phyloP scores from a whole-genome alignment of 2,329 filamentous ascomycete species.

The Claviceps purpurea region DNA sequence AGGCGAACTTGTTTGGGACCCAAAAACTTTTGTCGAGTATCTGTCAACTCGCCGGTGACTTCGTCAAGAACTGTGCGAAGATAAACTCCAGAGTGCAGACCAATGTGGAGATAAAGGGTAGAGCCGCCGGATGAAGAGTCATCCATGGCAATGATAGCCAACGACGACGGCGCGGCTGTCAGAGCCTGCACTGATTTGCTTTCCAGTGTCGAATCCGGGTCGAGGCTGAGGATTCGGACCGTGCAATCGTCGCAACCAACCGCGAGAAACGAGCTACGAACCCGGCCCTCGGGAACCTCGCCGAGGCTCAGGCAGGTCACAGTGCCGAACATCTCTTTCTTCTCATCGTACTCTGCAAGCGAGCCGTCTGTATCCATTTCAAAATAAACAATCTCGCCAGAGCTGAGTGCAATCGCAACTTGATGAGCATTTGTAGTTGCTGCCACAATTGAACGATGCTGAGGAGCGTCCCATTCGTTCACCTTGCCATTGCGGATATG shows the following conservation, averaged over 20 bases:
- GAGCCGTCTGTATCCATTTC: conserved; percentile 90
- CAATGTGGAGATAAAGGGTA: conserved; percentile 90
- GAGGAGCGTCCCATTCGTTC: conserved; percentile 87
- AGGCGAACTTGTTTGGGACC: conserved; percentile 82
- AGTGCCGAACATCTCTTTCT: conserved; percentile 87
- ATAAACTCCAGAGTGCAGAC: conserved; percentile 89
- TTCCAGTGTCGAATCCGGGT: conserved; percentile 80
- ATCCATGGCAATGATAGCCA: conserved; percentile 90
- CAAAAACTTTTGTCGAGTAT: conserved; percentile 87
- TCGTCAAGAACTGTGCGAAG: conserved; percentile 90
- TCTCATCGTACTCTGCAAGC: conserved; percentile 86
- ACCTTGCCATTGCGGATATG: conserved; percentile 70
- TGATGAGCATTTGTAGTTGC: conserved; percentile 89
- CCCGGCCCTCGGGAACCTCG: conserved; percentile 77
- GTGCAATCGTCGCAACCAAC: conserved; percentile 96
- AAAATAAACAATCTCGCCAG: conserved; percentile 94
- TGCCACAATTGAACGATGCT: conserved; percentile 89
- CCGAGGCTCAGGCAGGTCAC: conserved; percentile 92
- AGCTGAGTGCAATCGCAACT: conserved; percentile 85
- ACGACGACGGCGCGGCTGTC: conserved; percentile 74
- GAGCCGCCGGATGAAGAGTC: conserved; percentile 82
- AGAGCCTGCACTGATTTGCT: conserved; percentile 90
- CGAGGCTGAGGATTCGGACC: conserved; percentile 80
- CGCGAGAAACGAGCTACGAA: conserved; percentile 83
- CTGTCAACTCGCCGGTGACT: conserved; percentile 85